These are phyloP conservation scores for Linum lewisii DNA, from an alignment of 345 rosid species.

Conservation along the genomic window DNA sequence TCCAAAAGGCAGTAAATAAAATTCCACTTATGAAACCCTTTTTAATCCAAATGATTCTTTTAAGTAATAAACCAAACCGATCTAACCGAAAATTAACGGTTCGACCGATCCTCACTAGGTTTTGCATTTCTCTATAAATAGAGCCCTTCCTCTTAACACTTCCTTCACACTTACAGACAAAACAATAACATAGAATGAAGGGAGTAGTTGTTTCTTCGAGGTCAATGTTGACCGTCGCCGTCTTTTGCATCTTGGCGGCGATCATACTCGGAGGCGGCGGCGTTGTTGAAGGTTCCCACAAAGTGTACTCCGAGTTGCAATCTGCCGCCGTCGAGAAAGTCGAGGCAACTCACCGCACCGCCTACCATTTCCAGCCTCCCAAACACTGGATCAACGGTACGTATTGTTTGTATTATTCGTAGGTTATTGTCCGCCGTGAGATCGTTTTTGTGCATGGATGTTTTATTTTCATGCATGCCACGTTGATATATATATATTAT, in stretches of 20 bases:
- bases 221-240: background rate
- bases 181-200: background rate
- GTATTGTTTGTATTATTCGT: background rate
- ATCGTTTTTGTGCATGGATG: too few relatives aligned
- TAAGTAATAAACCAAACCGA: too few relatives aligned
- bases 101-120: background rate
- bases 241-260: background rate
- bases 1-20: too few relatives aligned
- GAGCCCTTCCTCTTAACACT: too few relatives aligned
- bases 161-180: too few relatives aligned
- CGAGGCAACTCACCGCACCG: background rate
- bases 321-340: background rate
- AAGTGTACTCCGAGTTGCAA: background rate
- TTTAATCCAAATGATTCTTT: too few relatives aligned
- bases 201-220: background rate
- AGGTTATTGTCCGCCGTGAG: background rate
- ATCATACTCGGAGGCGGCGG: background rate
- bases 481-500: too few relatives aligned
- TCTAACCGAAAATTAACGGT: too few relatives aligned
- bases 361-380: slow-evolving; percentile 55
- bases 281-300: background rate
- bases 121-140: too few relatives aligned
- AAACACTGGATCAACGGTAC: slow-evolving; percentile 84
- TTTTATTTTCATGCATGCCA: too few relatives aligned
- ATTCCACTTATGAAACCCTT: too few relatives aligned